Base-by-base conservation (phyloP, 371 early-diverging fungal species). In the Mucor mucedo region DNA sequence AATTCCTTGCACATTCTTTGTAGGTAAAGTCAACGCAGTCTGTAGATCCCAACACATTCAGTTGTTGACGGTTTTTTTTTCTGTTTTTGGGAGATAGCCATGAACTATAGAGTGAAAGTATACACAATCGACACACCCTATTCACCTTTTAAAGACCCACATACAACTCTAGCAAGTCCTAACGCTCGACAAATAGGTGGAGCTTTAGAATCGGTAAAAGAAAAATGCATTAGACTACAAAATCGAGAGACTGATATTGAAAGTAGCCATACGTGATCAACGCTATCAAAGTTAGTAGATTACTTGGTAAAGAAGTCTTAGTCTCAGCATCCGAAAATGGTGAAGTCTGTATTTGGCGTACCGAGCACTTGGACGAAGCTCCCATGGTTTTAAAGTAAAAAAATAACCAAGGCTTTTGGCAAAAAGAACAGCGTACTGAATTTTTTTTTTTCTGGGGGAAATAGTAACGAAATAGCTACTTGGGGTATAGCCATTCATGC, bases 401-500 rank as follows among this genome's bases (percentile, higher is more conserved):
- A 14, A 27, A 29, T 6, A 10, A 21, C 21, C 21, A 21, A 21
- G 21, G 21, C 14, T 11, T 32, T 4, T 7, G 21, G 28, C 28
- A 14, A 29, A 0, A 27, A 21, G 2, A 47, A 6, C 1, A 4
- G 1, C 2, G 21, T 47, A 9, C 21, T 21, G 35, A 47, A 47
- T 47, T 21, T 21, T 3, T 47, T 47, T 42, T 10, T 42, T 13
- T 42, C 11, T 42, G 21, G 21, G 21, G 21, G 21, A 27, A 47
- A 47, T 21, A 76, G 70, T 21, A 70, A 75, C 56, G 66, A 72
- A 7, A 72, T 62, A 0, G 77, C 87, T 1, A 84, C 88, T 0
- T 90, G 91, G 89, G 87, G 89, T 4, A 72, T 89, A 39, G 87
- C 89, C 5, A 68, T 85, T 16, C 83, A 87, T 66, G 74, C 75